Base-by-base conservation (phyloP, 805 yeast genomes). In the Saccharomycopsis oosterbeekiorum region DNA sequence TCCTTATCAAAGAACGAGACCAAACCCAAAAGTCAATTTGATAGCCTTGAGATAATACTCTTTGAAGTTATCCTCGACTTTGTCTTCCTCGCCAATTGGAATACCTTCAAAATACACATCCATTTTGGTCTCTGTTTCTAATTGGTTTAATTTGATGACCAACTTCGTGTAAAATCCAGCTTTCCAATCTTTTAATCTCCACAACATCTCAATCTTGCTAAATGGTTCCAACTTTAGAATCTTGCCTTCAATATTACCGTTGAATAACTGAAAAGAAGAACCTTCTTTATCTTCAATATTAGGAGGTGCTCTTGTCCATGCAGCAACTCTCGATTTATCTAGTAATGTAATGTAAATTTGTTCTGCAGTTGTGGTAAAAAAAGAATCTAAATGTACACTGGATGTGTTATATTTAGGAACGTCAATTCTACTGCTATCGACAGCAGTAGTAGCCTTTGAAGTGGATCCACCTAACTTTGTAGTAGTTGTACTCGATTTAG, bases 51-150 rank as follows among this genome's bases (percentile, higher is more conserved):
- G 84, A 71, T 94, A 94, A 74, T 91, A 89, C 64, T 89, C 90
- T 68, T 90, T 89, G 70, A 94, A 93, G 73, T 93, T 94, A 50
- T 78, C 81, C 69, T 84, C 83, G 47, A 89, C 97, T 68, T 86
- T 74, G 68, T 96, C 94, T 70, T 94, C 98, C 71, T 94, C 96
- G 14, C 98, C 99, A 47, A 93, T 79, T 17, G 99, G 99, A 57
- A 94, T 86, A 15, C 97, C 97, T 17, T 83, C 77, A 83, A 93
- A 90, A 54, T 79, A 76, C 19, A 91, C 90, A 63, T 84, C 83
- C 75, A 92, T 77, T 62, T 80, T 84, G 2, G 99, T 94, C 68
- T 91, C 97, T 54, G 88, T 81, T n/a, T 82, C 80, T 36, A 93
- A 94, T 70, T 89, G 89, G 61, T 82, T 82, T 66, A 94, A 81